A percentile compares a stretch with the other conserved stretches of the same genome.
phyloP scores from a whole-genome alignment of 495 filamentous ascomycete species.

The Endocarpon pusillum region DNA sequence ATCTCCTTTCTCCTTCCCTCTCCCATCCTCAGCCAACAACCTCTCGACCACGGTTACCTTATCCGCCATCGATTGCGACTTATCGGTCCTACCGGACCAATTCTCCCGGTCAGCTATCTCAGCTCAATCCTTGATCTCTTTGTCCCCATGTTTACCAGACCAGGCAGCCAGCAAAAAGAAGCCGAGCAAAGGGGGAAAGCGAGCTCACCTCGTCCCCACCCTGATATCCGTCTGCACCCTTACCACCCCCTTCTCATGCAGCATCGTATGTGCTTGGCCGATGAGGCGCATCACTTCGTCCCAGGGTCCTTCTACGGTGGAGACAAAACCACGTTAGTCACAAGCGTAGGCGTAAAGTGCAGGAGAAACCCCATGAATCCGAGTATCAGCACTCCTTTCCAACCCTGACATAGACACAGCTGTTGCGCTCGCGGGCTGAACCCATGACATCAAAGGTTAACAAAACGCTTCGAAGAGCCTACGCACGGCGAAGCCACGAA shows the following conservation, averaged over 20 bases:
- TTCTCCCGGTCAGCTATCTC: not conserved
- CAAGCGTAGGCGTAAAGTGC: too few relatives aligned
- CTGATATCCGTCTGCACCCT: slow-evolving; percentile 83
- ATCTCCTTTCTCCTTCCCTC: too few relatives aligned
- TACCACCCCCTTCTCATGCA: slow-evolving; percentile 67
- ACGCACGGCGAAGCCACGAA: too few relatives aligned
- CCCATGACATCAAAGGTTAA: too few relatives aligned
- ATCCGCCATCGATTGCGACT: slow-evolving; percentile 45
- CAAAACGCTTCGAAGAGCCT: too few relatives aligned
- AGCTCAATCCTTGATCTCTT: slow-evolving; percentile 1
- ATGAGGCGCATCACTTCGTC: slow-evolving; percentile 76
- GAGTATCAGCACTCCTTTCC: too few relatives aligned
- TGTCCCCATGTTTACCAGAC: not conserved
- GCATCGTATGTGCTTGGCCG: slow-evolving; percentile 71
- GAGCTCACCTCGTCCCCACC: slow-evolving; percentile 56
- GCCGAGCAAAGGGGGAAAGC: not conserved
- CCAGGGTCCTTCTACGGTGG: slow-evolving; percentile 71
- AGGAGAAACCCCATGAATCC: not conserved
- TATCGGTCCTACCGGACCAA: slow-evolving; percentile 38
- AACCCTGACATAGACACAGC: too few relatives aligned
- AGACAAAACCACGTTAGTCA: too few relatives aligned
- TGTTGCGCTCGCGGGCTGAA: too few relatives aligned
- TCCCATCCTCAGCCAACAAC: slow-evolving; percentile 30
- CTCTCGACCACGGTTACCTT: slow-evolving; percentile 49
- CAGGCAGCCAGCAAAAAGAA: slow-evolving; percentile 1